Evolutionary conservation across 768 basidiomycete genomes (phyloP).

Genomic region (Rhodosporidiobolus odoratus): DNA sequence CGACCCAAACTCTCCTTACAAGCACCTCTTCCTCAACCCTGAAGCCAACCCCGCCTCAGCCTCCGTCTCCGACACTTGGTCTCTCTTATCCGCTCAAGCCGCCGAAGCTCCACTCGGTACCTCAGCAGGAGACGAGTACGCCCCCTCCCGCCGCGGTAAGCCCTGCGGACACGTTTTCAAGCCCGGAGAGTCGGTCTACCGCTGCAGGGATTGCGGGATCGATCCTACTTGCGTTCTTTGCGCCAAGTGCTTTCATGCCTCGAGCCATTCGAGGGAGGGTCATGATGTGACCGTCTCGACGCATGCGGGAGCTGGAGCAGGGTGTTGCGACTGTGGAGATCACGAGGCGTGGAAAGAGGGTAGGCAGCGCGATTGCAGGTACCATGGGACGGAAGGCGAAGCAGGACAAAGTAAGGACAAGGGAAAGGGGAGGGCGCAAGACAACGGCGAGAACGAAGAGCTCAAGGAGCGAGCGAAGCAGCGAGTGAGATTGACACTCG

Average conservation of each 20-base stretch:
- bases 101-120: neutral
- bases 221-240: conserved; percentile 89
- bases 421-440: conserved; percentile 2
- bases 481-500: conserved; percentile 4
- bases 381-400: conserved; percentile 48
- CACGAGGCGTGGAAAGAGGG: conserved; percentile 72
- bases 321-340: conserved; percentile 94
- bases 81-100: conserved; percentile 9
- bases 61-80: conserved; percentile 12
- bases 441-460: neutral
- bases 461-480: neutral
- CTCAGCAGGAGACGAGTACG: conserved; percentile 10
- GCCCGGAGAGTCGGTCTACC: conserved; percentile 85
- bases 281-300: conserved; percentile 94
- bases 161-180: conserved; percentile 78
- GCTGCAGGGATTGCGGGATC: conserved; percentile 89
- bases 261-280: conserved; percentile 62
- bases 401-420: neutral
- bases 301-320: conserved; percentile 62
- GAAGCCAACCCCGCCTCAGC: neutral
- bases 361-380: conserved; percentile 69
- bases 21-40: neutral
- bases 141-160: conserved; percentile 12
- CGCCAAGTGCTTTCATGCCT: conserved; percentile 78
- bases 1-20: neutral